Evolutionary conservation across 1,139 yeast genomes (phyloP).

Genomic region (Kluyveromyces marxianus): DNA sequence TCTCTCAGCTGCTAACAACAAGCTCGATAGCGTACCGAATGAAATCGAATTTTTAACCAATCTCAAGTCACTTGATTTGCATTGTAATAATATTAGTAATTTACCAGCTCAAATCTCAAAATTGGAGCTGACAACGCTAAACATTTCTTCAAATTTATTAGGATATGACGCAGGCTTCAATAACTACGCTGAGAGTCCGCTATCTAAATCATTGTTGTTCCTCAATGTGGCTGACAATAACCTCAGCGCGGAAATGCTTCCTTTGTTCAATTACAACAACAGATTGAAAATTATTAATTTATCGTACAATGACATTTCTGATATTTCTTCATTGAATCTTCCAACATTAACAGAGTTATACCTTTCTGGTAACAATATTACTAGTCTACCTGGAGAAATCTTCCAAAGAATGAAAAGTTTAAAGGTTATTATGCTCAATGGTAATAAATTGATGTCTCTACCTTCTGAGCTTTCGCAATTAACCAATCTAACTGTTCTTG

Average conservation of each 20-base stretch:
- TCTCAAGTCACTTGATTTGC: constrained; percentile 69
- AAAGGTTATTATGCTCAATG: constrained; percentile 62
- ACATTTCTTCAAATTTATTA: constrained; percentile 75
- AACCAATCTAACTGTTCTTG: constrained; percentile 58
- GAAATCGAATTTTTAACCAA: constrained; percentile 54
- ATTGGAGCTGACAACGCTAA: constrained; percentile 51
- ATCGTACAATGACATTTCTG: constrained; percentile 77
- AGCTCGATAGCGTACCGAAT: constrained; percentile 64
- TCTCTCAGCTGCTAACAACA: constrained; percentile 68
- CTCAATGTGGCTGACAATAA: constrained; percentile 79
- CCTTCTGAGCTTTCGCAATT: constrained; percentile 85
- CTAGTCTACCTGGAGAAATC: constrained; percentile 80
- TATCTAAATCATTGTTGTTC: constrained; percentile 47
- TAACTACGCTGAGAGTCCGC: constrained; percentile 30
- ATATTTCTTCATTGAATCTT: constrained; percentile 59
- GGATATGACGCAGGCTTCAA: constrained; percentile 20
- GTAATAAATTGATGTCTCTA: constrained; percentile 75
- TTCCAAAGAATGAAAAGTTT: constrained; percentile 54
- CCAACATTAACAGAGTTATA: constrained; percentile 57
- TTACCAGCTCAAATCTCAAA: constrained; percentile 68
- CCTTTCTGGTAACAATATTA: constrained; percentile 75
- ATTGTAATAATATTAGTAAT: constrained; percentile 71
- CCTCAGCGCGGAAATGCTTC: constrained; percentile 70
- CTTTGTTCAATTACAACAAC: constrained; percentile 51
- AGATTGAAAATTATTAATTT: constrained; percentile 62